These are phyloP conservation scores for Kwoniella mangroviensis DNA, from an alignment of 768 basidiomycete genomes.

Conservation along the genomic window DNA sequence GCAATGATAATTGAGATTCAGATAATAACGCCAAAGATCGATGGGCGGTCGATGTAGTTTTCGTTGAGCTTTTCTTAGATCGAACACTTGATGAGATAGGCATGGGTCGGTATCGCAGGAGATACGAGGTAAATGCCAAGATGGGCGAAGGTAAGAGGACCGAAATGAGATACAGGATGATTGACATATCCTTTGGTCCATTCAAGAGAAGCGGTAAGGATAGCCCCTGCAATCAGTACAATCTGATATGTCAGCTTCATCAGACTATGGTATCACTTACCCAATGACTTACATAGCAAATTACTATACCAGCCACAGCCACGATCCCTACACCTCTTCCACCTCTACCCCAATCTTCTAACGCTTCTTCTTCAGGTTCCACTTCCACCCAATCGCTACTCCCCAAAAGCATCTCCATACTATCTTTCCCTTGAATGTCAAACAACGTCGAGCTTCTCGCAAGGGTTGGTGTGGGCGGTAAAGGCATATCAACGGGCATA, in stretches of 20 bases:
- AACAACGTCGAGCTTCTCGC: slow-evolving; percentile 32
- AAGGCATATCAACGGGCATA: slow-evolving; percentile 42
- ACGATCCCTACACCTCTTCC: slow-evolving; percentile 37
- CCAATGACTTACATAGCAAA: slow-evolving; percentile 40
- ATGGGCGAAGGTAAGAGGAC: slow-evolving; percentile 24
- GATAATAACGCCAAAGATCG: slow-evolving; percentile 42
- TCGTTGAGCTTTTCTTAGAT: slow-evolving; percentile 26
- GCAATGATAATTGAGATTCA: slow-evolving; percentile 45
- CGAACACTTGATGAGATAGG: not conserved
- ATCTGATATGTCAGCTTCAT: not conserved
- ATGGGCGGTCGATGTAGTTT: slow-evolving; percentile 32
- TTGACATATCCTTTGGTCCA: slow-evolving; percentile 14
- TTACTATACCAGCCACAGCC: slow-evolving; percentile 23
- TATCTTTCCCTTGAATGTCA: slow-evolving; percentile 33
- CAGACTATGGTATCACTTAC: not conserved
- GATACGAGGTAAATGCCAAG: slow-evolving; percentile 34
- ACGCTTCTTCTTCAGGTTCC: slow-evolving; percentile 32
- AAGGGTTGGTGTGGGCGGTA: slow-evolving; percentile 46
- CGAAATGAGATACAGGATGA: slow-evolving; percentile 13
- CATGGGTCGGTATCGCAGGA: slow-evolving; percentile 37
- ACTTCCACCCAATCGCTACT: slow-evolving; percentile 43
- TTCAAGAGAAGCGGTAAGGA: slow-evolving; percentile 30
- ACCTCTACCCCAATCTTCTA: slow-evolving; percentile 39
- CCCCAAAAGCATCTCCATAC: slow-evolving; percentile 44
- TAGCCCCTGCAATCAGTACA: slow-evolving; percentile 25